phyloP scores from a whole-genome alignment of 495 filamentous ascomycete genomes.

The Neurospora sp. region DNA sequence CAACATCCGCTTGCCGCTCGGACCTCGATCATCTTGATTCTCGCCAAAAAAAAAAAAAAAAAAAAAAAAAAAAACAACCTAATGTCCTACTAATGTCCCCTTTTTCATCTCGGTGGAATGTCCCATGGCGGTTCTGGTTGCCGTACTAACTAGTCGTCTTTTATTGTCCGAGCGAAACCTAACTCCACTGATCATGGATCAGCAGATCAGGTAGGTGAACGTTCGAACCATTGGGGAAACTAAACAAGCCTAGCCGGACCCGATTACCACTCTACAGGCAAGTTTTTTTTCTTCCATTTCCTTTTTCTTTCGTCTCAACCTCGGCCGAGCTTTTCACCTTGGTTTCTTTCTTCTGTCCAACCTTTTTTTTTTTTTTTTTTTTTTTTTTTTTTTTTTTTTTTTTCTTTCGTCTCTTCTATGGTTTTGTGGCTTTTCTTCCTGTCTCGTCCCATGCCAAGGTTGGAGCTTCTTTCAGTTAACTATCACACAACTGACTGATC shows the following conservation, averaged over 20 bases:
- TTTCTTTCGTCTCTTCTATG: neutral
- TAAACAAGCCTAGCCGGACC: neutral
- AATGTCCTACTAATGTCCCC: neutral
- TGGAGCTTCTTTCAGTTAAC: neutral
- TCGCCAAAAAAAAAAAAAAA: neutral
- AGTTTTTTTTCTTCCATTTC: neutral
- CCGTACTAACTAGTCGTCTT: neutral
- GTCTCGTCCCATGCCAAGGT: neutral
- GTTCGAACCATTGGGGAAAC: neutral
- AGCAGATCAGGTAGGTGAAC: neutral
- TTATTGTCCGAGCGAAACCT: neutral
- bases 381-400: too few species aligned
- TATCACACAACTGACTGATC: neutral
- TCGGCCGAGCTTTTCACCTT: neutral
- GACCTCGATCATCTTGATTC: neutral
- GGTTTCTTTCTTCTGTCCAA: neutral
- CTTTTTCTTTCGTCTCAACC: neutral
- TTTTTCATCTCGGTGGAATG: neutral
- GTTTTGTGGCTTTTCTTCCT: neutral
- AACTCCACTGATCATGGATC: neutral
- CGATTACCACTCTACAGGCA: neutral
- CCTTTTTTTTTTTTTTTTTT: neutral
- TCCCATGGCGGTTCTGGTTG: neutral
- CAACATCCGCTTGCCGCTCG: neutral
- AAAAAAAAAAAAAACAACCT: neutral